Base-by-base conservation (phyloP, 768 basidiomycete genomes). In the Podaxis mareebaensis region DNA sequence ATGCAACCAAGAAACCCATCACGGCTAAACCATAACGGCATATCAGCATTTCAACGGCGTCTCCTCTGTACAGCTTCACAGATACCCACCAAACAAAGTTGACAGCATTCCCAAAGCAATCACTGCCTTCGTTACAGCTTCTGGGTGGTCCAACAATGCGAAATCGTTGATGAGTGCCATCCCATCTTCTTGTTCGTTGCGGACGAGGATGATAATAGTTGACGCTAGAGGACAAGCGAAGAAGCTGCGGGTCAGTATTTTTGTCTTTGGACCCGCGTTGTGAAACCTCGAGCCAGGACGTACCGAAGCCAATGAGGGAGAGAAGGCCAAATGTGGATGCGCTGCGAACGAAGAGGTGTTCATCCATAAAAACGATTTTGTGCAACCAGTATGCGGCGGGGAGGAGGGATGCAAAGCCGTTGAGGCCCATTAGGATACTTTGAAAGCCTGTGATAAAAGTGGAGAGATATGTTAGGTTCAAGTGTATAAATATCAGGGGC, bases 111-210 rank as follows among this genome's bases (percentile, higher is more conserved):
- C 54, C n/a, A 65, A 30, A 5, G 53, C 64, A 39, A 65, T 51
- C 13, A 59, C 53, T n/a, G 60, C 53, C 6, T 40, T 56, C 8
- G 46, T 55, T 33, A 56, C 44, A 8, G 38, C 36, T 17, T 17
- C 13, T 20, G 54, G 38, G n/a, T 65, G 53, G 42, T 42, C 36
- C 24, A 65, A 20, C 52, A 56, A 36, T 11, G 38, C 46, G 48
- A 65, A 65, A 22, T 65, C 64, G 12, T 44, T 48, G 22, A 61
- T 33, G 46, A 65, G 64, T 4, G 51, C 64, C 46, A 33, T 56
- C 7, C 48, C 53, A 6, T 48, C 39, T 28, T 56, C 20, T 40
- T 40, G 39, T 40, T 48, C 40, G 48, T 62, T 55, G 24, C 53
- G 61, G 44, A 55, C 33, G n/a, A 62, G 44, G 36, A 55, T 8